These are phyloP conservation scores for Bacidia rubella DNA, from an alignment of 495 filamentous ascomycete genomes.

Conservation along the genomic window DNA sequence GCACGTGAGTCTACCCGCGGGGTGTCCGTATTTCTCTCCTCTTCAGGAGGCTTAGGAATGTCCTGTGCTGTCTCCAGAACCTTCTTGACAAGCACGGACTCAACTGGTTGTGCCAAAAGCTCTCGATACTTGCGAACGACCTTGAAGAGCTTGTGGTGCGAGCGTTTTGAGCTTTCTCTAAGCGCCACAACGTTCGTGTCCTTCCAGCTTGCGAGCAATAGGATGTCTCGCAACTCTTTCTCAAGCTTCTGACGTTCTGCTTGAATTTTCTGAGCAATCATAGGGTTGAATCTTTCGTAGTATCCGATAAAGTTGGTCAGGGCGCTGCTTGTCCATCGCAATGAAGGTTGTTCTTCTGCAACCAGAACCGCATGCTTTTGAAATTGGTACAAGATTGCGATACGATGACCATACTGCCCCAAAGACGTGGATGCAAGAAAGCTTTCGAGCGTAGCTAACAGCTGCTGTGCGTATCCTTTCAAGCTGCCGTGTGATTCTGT, in stretches of 20 bases:
- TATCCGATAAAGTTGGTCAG: conserved; percentile 65
- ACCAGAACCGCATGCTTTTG: conserved; percentile 44
- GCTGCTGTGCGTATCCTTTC: conserved; percentile 45
- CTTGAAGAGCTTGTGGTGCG: conserved; percentile 84
- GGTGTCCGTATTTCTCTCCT: too few species aligned
- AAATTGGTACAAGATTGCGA: conserved; percentile 62
- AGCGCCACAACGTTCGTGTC: conserved; percentile 87
- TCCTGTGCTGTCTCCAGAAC: neutral
- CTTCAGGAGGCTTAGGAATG: too few species aligned
- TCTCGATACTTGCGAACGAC: conserved; percentile 76
- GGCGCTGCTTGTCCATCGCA: conserved; percentile 42
- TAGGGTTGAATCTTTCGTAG: conserved; percentile 52
- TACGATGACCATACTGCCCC: conserved; percentile 64
- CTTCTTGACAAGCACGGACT: conserved; percentile 47
- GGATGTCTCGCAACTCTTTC: conserved; percentile 74
- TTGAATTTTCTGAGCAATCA: conserved; percentile 45
- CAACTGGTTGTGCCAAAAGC: conserved; percentile 58
- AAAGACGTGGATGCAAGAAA: conserved; percentile 64
- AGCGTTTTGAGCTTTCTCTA: conserved; percentile 72
- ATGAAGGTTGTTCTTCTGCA: conserved; percentile 35
- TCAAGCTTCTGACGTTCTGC: conserved; percentile 55
- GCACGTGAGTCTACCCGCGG: conserved; percentile 30
- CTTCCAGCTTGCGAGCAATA: conserved; percentile 87
- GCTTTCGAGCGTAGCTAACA: conserved; percentile 55
- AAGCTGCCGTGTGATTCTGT: conserved; percentile 40